These are phyloP conservation scores for Pseudomonodictys pantanalensis DNA, from an alignment of 495 filamentous ascomycete species.

Conservation along the genomic window DNA sequence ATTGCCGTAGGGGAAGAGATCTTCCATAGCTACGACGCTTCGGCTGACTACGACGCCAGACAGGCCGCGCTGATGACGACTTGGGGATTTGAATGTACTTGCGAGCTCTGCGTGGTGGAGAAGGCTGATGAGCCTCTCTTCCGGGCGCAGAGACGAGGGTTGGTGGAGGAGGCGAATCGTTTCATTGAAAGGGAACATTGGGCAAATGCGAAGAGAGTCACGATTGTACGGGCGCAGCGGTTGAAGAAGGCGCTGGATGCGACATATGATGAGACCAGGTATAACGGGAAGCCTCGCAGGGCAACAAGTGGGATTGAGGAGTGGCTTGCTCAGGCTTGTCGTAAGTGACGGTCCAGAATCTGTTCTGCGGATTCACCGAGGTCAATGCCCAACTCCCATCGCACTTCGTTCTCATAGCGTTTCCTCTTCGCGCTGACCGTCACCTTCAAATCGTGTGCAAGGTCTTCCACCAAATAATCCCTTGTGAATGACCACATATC, in stretches of 20 bases:
- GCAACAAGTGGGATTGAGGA: slow-evolving; percentile 35
- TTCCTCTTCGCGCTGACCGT: too few relatives aligned
- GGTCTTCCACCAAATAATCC: too few relatives aligned
- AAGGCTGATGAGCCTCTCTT: slow-evolving; percentile 35
- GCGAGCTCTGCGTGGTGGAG: slow-evolving; percentile 29
- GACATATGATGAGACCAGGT: slow-evolving; percentile 39
- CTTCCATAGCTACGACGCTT: slow-evolving; percentile 12
- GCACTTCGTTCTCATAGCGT: too few relatives aligned
- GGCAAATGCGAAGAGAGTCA: slow-evolving; percentile 33
- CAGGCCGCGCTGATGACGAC: slow-evolving; percentile 20
- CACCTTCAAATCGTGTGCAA: too few relatives aligned
- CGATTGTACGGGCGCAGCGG: slow-evolving; percentile 33
- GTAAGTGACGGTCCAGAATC: too few relatives aligned
- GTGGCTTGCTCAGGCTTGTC: slow-evolving; percentile 36
- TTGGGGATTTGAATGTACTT: slow-evolving; percentile 35
- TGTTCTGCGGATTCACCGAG: too few relatives aligned
- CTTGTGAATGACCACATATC: too few relatives aligned
- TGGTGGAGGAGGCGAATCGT: slow-evolving; percentile 36
- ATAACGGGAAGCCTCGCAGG: slow-evolving; percentile 35
- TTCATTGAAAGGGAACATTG: slow-evolving; percentile 34
- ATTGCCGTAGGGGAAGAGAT: slow-evolving; percentile 27
- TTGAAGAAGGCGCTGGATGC: slow-evolving; percentile 35
- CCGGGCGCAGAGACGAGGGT: slow-evolving; percentile 37
- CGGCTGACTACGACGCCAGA: slow-evolving; percentile 17
- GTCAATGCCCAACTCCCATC: too few relatives aligned